These are phyloP conservation scores for Penicillium silybi DNA, from an alignment of 495 filamentous ascomycete genomes.

Conservation along the genomic window DNA sequence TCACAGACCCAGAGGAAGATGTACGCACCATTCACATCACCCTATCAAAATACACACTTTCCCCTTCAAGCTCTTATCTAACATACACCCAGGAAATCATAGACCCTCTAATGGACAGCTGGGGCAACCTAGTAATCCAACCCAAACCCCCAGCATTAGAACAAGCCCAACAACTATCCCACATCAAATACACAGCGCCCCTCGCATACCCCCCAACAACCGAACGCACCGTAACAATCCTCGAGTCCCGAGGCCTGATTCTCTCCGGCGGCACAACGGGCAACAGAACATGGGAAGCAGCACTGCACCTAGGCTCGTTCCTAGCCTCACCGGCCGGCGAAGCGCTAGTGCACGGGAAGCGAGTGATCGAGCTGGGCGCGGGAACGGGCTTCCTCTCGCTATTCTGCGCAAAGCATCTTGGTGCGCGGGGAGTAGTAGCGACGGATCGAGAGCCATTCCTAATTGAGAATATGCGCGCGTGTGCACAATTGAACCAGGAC, in stretches of 20 bases:
- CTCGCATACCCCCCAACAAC: slow-evolving; percentile 12
- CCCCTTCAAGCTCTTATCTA: not conserved
- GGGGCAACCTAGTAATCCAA: slow-evolving; percentile 56
- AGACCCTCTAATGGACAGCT: slow-evolving; percentile 61
- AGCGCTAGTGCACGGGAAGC: slow-evolving; percentile 49
- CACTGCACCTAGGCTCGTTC: slow-evolving; percentile 77
- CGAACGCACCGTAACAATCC: slow-evolving; percentile 45
- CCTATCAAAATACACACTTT: not conserved
- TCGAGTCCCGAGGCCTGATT: slow-evolving; percentile 70
- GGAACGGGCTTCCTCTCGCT: slow-evolving; percentile 86
- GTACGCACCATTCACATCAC: slow-evolving; percentile 53
- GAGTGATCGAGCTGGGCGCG: slow-evolving; percentile 80
- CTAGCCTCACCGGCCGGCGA: slow-evolving; percentile 47
- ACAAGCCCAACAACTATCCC: slow-evolving; percentile 69
- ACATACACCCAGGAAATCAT: slow-evolving; percentile 59
- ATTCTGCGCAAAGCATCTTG: slow-evolving; percentile 71
- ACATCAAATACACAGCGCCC: slow-evolving; percentile 66
- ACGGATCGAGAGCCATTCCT: slow-evolving; percentile 80
- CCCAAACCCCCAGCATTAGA: slow-evolving; percentile 55
- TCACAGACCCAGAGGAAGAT: slow-evolving; percentile 76
- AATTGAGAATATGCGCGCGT: slow-evolving; percentile 63
- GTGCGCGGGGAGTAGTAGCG: slow-evolving; percentile 58
- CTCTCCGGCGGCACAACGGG: slow-evolving; percentile 77
- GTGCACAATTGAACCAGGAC: slow-evolving; percentile 62
- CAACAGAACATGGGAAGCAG: slow-evolving; percentile 89